These are phyloP conservation scores for Syzygium grande DNA, from an alignment of 345 rosid species.

Conservation along the genomic window DNA sequence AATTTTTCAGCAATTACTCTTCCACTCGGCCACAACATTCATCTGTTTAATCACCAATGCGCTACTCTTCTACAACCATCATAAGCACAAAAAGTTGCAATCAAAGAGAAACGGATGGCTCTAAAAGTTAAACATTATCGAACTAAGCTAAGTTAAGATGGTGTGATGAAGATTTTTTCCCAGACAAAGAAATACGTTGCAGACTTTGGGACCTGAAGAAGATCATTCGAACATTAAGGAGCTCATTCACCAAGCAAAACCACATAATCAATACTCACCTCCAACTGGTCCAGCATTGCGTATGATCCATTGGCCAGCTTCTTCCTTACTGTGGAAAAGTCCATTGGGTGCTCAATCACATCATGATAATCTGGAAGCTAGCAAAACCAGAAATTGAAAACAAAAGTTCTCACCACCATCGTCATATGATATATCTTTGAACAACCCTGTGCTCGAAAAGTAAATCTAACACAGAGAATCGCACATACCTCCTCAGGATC, in stretches of 20 bases:
- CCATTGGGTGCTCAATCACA: constrained; percentile 78
- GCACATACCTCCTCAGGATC: constrained; percentile 82
- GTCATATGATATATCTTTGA: background rate
- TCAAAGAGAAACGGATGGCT: background rate
- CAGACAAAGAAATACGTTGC: background rate
- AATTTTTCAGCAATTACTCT: background rate
- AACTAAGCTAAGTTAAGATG: background rate
- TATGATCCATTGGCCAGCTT: constrained; percentile 70
- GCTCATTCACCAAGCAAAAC: background rate
- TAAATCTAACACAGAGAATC: background rate
- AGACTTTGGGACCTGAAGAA: background rate
- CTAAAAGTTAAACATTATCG: background rate
- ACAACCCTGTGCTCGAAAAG: background rate
- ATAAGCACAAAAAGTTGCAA: background rate
- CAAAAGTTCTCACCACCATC: background rate
- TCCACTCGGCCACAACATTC: background rate
- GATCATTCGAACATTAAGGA: background rate
- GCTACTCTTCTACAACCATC: background rate
- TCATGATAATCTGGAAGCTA: constrained; percentile 90
- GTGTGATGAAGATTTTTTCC: background rate
- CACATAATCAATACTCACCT: constrained; percentile 32
- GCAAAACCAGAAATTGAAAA: constrained; percentile 5
- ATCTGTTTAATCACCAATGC: background rate
- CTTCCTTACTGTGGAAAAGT: constrained; percentile 72
- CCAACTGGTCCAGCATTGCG: constrained; percentile 53